Evolutionary conservation across 164 flowering plant genomes (phyloP), one percentile per base, ranked within the genome.

Genomic region (Tetracentron sinense): DNA sequence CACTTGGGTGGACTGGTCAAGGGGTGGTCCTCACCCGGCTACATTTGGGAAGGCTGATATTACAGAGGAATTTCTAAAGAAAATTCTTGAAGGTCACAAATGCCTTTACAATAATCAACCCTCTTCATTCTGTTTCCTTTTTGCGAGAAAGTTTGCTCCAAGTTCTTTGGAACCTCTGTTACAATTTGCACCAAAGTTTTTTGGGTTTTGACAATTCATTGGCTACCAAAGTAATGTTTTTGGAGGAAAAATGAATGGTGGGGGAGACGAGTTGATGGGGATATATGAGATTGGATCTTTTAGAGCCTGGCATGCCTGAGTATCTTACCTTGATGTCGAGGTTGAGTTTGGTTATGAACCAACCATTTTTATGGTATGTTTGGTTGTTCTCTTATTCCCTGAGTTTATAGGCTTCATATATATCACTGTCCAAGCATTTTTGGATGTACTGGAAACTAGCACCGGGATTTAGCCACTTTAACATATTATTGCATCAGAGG

Each of bases 1-100:
- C 38, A 80, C 83, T 12, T 80, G 83, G 83, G 78, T 71, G 23
- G 83, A 80, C 30, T 80, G 83, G 83, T 77, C 83, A 29, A 71
- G 80, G 33, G 83, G 83, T 4, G 83, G 83, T 4, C 56, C 79
- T 54, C 83, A 80, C 48, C 83, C 83, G 0, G 81, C 79, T 15
- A 77, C 78, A 4, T 80, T 78, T 53, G 81, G 79, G 27, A 61
- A 58, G 56, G 38, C 60, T 1, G 83, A 80, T 50, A 63, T 80
- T 35, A 70, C 76, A 0, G 73, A 66, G 38, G 78, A 60, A 33
- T 78, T 80, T 46, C 54, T 80, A 23, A 51, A 54, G 51, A 69
- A 60, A 20, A 35, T 73, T 11, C 56, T 22, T 1, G 68, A 54
- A 22, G 64, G 66, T 53, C 64, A 50, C 1, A 4, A 42, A 3